A percentile compares a stretch with the other conserved stretches of the same genome.
These are phyloP conservation scores for Chenopodium album DNA, from an alignment of 148 eudicot species.

Conservation along the genomic window DNA sequence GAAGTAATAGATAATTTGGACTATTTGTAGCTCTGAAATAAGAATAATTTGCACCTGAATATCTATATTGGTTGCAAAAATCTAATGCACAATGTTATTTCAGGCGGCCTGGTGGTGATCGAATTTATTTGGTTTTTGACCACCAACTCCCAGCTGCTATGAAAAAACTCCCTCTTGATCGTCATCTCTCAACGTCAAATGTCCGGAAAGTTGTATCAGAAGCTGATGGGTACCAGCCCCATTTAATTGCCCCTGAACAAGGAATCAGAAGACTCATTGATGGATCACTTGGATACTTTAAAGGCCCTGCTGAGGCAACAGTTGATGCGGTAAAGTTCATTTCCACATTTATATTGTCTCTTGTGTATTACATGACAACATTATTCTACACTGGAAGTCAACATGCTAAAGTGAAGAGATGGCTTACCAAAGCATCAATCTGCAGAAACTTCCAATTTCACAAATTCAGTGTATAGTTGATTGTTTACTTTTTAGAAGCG, in stretches of 20 bases:
- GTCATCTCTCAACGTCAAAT: conserved; percentile 88
- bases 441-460: not conserved
- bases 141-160: conserved; percentile 97
- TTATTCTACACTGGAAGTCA: not conserved
- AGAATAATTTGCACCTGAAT: not conserved
- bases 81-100: conserved; percentile 13
- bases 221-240: conserved; percentile 99
- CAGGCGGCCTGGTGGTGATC: conserved; percentile 98
- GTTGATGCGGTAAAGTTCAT: conserved; percentile 82
- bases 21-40: not conserved
- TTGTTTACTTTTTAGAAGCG: not conserved
- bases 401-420: not conserved
- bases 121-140: conserved; percentile 94
- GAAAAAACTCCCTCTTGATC: conserved; percentile 97
- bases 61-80: not conserved
- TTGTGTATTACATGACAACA: not conserved
- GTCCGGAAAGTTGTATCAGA: conserved; percentile 93
- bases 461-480: not conserved
- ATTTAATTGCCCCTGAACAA: conserved; percentile 98
- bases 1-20: not conserved
- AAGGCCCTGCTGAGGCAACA: conserved; percentile 98
- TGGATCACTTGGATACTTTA: conserved; percentile 97
- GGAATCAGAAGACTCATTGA: conserved; percentile 96
- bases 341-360: not conserved
- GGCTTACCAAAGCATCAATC: not conserved